Base-by-base conservation (phyloP, 441 rosid species). In the Arabidopsis hybrid region DNA sequence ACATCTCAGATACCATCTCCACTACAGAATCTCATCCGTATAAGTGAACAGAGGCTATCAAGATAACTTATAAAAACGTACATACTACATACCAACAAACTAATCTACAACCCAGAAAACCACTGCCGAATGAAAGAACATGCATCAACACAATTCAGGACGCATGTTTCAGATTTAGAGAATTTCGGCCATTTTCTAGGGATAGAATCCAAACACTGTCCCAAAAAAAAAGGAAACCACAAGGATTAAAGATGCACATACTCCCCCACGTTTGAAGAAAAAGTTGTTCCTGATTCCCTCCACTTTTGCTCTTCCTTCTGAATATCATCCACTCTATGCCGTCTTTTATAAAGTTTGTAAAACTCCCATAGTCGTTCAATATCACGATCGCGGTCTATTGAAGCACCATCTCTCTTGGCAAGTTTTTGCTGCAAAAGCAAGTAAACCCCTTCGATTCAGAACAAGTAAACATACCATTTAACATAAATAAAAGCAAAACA, bases 381-480 rank as follows among this genome's bases (percentile, higher is more conserved):
- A 80, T 96, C 98, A 74, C 80, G 97, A 83, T 87, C 71, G 18
- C 98, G 98, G 77, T 93, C 90, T 81, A 93, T 88, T 3, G 75
- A 76, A n/a, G 83, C 89, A 38, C 91, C 92, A 80, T 88, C 99
- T 79, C 78, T 90, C 83, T 92, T 91, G 62, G 91, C 92, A 85
- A 91, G 93, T 86, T 93, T 96, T 96, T 96, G 99, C 99, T 93
- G 91, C 81, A 85, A 86, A 79, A 60, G 53, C 10, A 73, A 47
- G 58, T 63, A 76, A 66, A 67, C 12, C 67, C 67, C 78, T 49
- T 73, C 11, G 53, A 74, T 64, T 62, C 38, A 66, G 77, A 75
- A 65, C n/a, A 39, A 70, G 59, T 69, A 61, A 71, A 38, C 68
- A 61, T 38, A 49, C 34, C 58, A 65, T 51, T 64, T 32, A 43